Percentiles rank a stretch among this genome's conserved stretches.
phyloP scores from a whole-genome alignment of 177 flowering plant genomes.

The Tripterygium wilfordii region DNA sequence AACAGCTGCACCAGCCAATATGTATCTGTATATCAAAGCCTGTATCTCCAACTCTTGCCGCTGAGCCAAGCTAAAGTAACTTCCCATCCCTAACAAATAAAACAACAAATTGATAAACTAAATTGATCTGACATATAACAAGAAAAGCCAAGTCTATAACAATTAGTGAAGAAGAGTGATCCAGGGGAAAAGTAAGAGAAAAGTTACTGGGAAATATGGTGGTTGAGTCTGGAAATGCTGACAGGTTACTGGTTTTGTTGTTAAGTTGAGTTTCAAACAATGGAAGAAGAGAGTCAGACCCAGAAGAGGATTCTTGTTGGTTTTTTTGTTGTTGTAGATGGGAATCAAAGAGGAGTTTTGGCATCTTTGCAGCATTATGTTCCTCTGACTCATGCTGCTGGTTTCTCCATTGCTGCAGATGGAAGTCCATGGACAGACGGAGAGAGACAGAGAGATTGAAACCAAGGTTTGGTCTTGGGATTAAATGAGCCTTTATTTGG shows the following conservation, averaged over 20 bases:
- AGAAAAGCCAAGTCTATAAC: slow-evolving; percentile 2
- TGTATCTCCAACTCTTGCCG: slow-evolving; percentile 93
- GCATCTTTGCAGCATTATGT: slow-evolving; percentile 47
- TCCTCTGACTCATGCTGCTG: slow-evolving; percentile 56
- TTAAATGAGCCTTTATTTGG: slow-evolving; percentile 2
- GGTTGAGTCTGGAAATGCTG: slow-evolving; percentile 47
- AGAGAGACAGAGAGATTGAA: slow-evolving; percentile 15
- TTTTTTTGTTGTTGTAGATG: slow-evolving; percentile 16
- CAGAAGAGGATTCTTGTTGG: slow-evolving; percentile 10
- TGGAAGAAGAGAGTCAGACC: slow-evolving; percentile 53
- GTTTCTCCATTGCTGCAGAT: slow-evolving; percentile 73
- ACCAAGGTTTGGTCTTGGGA: not conserved
- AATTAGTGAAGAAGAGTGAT: too few relatives aligned
- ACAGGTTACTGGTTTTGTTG: slow-evolving; percentile 37
- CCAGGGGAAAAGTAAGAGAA: slow-evolving; percentile 8
- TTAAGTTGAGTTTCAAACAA: slow-evolving; percentile 58
- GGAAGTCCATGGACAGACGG: slow-evolving; percentile 61
- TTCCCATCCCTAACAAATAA: slow-evolving; percentile 32
- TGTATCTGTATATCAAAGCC: slow-evolving; percentile 73
- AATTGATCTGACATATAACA: not conserved
- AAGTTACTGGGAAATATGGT: slow-evolving; percentile 44
- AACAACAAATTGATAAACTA: slow-evolving; percentile 4
- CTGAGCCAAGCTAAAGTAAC: slow-evolving; percentile 68
- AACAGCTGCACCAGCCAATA: slow-evolving; percentile 71
- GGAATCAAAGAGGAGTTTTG: slow-evolving; percentile 37